Evolutionary conservation across 495 filamentous ascomycete species (phyloP), one percentile per base, ranked within the genome.

Genomic region (Mytilinidion resinicola): DNA sequence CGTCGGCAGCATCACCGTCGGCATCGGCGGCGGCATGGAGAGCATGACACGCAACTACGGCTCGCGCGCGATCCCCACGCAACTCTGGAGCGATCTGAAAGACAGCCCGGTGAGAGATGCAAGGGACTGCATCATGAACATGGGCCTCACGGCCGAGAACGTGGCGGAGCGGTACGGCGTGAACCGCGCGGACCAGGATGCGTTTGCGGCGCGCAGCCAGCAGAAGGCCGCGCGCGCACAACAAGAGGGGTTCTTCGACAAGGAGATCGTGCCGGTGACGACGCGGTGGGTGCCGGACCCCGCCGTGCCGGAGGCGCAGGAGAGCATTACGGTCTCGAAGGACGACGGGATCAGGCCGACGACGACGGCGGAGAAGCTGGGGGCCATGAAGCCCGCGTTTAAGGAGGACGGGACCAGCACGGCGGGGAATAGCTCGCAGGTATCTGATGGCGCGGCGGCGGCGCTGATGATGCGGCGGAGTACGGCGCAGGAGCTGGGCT

Each of bases 71-170:
- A 92, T 96, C 54, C 91, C 91, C 0, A 84, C 82, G 2, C 82
- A 88, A 42, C 70, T 88, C n/a, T 95, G 89, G 85, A 81, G 84
- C 1, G 85, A 80, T 46, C 70, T 96, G 56, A 82, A 76, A 64
- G 78, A 87, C 2, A 83, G 76, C 1, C 68, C 69, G 8, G 82
- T 82, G 7, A 77, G 86, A 70, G 87, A 93, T 55, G 86, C 88
- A 8, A 69, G 78, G 39, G 91, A 95, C 68, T 95, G 91, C 65
- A 84, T 96, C 66, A 93, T 95, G 91, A 82, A 83, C 55, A 96
- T 96, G 91, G 91, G 91, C 0, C 67, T 92, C 43, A 96, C 91
- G n/a, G 82, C 82, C 21, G 91, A 96, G 78, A 96, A 96, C 64
- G 90, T 96, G 9, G 89, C 91, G 0, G 72, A 74, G 60, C 76